Evolutionary conservation across 2,329 filamentous ascomycete species (phyloP).

Genomic region (Cladorrhinum sp.): DNA sequence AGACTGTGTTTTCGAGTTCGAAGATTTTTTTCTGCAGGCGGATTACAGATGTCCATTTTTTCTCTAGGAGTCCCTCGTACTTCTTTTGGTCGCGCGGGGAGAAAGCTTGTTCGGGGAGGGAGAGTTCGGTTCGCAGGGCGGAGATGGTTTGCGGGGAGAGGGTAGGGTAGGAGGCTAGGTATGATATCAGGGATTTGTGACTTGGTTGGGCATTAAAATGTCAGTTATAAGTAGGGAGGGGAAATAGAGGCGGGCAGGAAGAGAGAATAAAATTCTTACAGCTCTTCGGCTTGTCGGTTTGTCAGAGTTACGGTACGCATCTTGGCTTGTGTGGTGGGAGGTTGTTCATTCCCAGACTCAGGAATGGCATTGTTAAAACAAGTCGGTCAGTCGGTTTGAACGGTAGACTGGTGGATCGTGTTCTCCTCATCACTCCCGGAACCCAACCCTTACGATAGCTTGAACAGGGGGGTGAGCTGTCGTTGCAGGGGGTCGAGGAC

Average conservation of each 20-base stretch:
- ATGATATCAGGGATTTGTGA: conserved; percentile 91
- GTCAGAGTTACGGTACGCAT: conserved; percentile 66
- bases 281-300: conserved; percentile 78
- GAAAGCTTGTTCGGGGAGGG: conserved; percentile 67
- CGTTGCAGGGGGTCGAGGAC: neutral
- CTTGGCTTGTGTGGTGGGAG: neutral
- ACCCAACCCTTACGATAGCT: neutral
- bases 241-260: neutral
- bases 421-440: neutral
- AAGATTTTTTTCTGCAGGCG: conserved; percentile 96
- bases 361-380: neutral
- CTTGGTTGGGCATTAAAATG: conserved; percentile 41
- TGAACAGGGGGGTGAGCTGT: neutral
- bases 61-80: conserved; percentile 89
- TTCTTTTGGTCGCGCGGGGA: conserved; percentile 82
- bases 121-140: conserved; percentile 71
- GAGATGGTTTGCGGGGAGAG: conserved; percentile 65
- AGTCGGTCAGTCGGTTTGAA: neutral
- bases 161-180: conserved; percentile 72
- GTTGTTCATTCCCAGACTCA: neutral
- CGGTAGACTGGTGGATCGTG: neutral
- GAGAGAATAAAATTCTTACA: conserved; percentile 52
- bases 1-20: conserved; percentile 77
- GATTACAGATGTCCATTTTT: conserved; percentile 98
- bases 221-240: neutral